Evolutionary conservation across 2,329 filamentous ascomycete species (phyloP).

Genomic region (Pseudocercospora pini-densiflorae): DNA sequence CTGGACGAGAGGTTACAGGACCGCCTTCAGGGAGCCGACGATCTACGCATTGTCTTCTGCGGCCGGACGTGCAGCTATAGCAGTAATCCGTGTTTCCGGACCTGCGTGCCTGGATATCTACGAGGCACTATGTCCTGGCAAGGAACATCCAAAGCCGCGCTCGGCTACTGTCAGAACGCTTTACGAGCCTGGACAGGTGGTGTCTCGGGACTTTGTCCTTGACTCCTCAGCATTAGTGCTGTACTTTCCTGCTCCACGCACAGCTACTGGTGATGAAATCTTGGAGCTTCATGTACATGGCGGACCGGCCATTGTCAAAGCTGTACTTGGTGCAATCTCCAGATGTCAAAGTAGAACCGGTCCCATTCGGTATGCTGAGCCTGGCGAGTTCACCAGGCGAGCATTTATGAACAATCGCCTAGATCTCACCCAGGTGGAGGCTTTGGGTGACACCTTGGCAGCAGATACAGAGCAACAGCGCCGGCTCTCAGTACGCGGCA

Average conservation of each 20-base stretch:
- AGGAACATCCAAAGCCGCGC: constrained; percentile 61
- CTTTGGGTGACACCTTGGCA: constrained; percentile 63
- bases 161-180: constrained; percentile 76
- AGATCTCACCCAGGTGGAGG: constrained; percentile 81
- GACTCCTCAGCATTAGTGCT: constrained; percentile 82
- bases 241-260: constrained; percentile 79
- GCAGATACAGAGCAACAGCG: constrained; percentile 91
- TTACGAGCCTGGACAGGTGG: constrained; percentile 58
- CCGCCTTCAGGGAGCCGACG: constrained; percentile 52
- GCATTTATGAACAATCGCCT: constrained; percentile 87
- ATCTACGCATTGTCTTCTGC: constrained; percentile 94
- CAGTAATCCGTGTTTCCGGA: constrained; percentile 86
- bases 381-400: constrained; percentile 91
- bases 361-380: constrained; percentile 81
- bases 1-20: neutral
- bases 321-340: constrained; percentile 76
- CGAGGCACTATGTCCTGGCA: constrained; percentile 62
- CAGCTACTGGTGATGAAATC: constrained; percentile 89
- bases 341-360: constrained; percentile 13
- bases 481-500: constrained; percentile 79
- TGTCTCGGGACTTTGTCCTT: constrained; percentile 55
- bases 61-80: constrained; percentile 84
- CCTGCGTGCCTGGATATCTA: constrained; percentile 73
- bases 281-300: constrained; percentile 96
- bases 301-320: constrained; percentile 83